These are phyloP conservation scores for Colletotrichum tropicicola DNA, from an alignment of 2,329 filamentous ascomycete genomes.

Conservation along the genomic window DNA sequence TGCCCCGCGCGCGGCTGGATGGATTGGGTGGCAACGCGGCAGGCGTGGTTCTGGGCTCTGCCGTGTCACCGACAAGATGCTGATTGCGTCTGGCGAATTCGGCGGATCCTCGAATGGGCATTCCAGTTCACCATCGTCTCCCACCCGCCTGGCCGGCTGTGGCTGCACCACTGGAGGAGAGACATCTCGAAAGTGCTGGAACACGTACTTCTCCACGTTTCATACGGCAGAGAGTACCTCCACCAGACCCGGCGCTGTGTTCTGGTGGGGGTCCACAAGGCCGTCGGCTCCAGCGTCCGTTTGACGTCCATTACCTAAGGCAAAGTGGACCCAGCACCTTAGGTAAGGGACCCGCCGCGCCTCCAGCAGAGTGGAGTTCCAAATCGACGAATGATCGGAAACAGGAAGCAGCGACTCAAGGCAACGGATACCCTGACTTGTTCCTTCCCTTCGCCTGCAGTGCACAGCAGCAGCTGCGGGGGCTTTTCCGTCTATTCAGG, in stretches of 20 bases:
- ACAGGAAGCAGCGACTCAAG: too few relatives aligned
- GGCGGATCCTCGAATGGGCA: too few relatives aligned
- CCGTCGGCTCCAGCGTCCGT: background rate
- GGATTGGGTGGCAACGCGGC: background rate
- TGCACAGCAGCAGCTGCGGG: background rate
- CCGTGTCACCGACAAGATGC: background rate
- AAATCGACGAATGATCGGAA: conserved; percentile 25
- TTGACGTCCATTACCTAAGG: too few relatives aligned
- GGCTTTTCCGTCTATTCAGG: conserved; percentile 1
- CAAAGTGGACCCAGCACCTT: too few relatives aligned
- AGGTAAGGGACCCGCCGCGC: background rate
- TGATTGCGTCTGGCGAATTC: background rate
- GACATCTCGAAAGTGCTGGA: conserved; percentile 14
- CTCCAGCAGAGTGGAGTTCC: background rate
- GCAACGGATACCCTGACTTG: too few relatives aligned
- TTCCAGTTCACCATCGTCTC: too few relatives aligned
- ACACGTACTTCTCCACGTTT: conserved; percentile 9
- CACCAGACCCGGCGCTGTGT: background rate
- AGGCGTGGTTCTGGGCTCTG: too few relatives aligned
- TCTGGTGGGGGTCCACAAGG: background rate
- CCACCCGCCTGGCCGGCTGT: too few relatives aligned
- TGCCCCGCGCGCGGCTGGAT: background rate
- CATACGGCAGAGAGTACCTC: background rate
- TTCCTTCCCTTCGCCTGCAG: background rate
- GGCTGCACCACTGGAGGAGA: too few relatives aligned